Percentiles rank a stretch among this genome's conserved stretches.
phyloP scores from a whole-genome alignment of 768 basidiomycete species.

The Kwoniella sp. region DNA sequence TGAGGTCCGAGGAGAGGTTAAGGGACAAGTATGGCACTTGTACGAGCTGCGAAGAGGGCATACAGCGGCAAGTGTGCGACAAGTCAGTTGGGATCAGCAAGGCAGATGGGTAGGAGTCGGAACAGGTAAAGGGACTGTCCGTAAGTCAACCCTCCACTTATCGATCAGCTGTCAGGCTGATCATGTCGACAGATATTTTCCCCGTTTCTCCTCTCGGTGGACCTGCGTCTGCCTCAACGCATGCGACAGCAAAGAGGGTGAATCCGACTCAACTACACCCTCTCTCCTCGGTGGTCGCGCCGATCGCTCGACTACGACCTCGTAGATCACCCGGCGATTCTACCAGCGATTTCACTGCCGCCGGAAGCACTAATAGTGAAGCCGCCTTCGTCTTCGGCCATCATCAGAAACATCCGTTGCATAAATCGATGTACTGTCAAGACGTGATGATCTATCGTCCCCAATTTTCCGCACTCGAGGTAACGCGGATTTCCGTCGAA shows the following conservation, averaged over 20 bases:
- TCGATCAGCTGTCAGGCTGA: conserved; percentile 22
- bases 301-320: conserved; percentile 62
- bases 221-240: conserved; percentile 59
- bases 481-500: conserved; percentile 24
- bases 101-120: conserved; percentile 71
- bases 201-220: conserved; percentile 77
- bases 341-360: conserved; percentile 45
- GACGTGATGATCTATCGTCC: conserved; percentile 48
- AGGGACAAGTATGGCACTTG: conserved; percentile 59
- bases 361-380: neutral
- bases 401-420: conserved; percentile 18
- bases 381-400: conserved; percentile 19
- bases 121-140: conserved; percentile 59
- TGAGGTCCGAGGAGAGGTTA: conserved; percentile 6
- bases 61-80: conserved; percentile 68
- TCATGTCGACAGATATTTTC: conserved; percentile 64
- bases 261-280: conserved; percentile 63
- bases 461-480: conserved; percentile 42
- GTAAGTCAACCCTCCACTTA: conserved; percentile 40
- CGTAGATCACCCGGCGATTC: conserved; percentile 39
- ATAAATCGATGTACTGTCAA: conserved; percentile 16
- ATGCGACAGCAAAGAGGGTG: conserved; percentile 62
- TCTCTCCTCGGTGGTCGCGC: conserved; percentile 62
- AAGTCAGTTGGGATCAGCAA: conserved; percentile 62
- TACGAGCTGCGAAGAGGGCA: conserved; percentile 73